phyloP scores from a whole-genome alignment of 768 basidiomycete genomes.

The Suillus hirtellus region DNA sequence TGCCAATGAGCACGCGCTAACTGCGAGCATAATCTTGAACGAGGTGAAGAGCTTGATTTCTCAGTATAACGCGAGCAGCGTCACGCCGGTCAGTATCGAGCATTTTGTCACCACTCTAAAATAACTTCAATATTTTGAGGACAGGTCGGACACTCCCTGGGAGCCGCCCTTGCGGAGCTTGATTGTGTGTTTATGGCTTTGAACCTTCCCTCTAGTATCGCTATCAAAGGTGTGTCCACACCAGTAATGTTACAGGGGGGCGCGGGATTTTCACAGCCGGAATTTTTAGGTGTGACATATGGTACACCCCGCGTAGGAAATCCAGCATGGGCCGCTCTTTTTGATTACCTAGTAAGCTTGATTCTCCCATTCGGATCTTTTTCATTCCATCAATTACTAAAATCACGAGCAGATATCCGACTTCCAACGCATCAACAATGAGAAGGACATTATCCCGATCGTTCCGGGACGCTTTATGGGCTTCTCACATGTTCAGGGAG shows the following conservation, averaged over 20 bases:
- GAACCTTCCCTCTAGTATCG: conserved; percentile 43
- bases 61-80: conserved; percentile 36
- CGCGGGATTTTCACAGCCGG: neutral
- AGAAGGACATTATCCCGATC: conserved; percentile 52
- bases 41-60: conserved; percentile 44
- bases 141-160: conserved; percentile 51
- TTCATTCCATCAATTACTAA: neutral
- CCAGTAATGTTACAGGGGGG: neutral
- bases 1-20: conserved; percentile 48
- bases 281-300: conserved; percentile 24
- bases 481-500: conserved; percentile 42
- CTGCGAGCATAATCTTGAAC: conserved; percentile 44
- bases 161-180: conserved; percentile 53
- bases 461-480: conserved; percentile 53
- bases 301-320: conserved; percentile 34
- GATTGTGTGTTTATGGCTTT: conserved; percentile 49
- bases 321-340: conserved; percentile 27
- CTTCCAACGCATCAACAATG: conserved; percentile 32
- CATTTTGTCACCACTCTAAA: conserved; percentile 6
- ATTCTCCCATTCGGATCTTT: neutral
- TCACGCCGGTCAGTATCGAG: conserved; percentile 40
- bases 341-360: conserved; percentile 26
- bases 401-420: conserved; percentile 20
- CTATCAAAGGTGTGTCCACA: conserved; percentile 24
- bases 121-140: neutral